These are phyloP conservation scores for Kodamaea restingae DNA, from an alignment of 805 yeast genomes.

Conservation along the genomic window DNA sequence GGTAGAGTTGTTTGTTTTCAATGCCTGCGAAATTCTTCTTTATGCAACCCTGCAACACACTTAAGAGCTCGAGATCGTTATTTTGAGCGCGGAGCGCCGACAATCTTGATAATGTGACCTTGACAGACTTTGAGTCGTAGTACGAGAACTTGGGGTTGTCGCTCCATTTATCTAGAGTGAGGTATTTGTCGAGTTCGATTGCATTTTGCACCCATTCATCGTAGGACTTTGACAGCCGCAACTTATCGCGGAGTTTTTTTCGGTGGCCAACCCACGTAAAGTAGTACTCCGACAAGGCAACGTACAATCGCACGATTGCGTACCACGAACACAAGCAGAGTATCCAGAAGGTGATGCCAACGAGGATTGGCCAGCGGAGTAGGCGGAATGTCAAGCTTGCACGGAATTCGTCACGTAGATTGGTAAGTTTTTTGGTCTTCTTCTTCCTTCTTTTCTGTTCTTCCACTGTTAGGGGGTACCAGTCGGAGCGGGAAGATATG, in stretches of 20 bases:
- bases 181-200: conserved; percentile 47
- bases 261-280: conserved; percentile 62
- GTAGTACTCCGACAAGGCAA: conserved; percentile 57
- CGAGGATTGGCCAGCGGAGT: conserved; percentile 63
- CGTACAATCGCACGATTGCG: conserved; percentile 51
- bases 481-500: conserved; percentile 23
- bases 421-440: neutral
- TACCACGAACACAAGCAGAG: conserved; percentile 46
- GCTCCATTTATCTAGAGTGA: conserved; percentile 65
- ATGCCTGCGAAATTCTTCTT: conserved; percentile 76
- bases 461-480: conserved; percentile 21
- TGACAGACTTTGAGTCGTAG: conserved; percentile 63
- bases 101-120: conserved; percentile 44
- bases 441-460: neutral
- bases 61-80: conserved; percentile 45
- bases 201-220: conserved; percentile 64
- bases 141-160: conserved; percentile 56
- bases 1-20: conserved; percentile 65
- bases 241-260: conserved; percentile 42
- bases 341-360: conserved; percentile 53
- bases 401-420: conserved; percentile 32
- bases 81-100: conserved; percentile 27
- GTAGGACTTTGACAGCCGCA: conserved; percentile 49
- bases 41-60: conserved; percentile 60
- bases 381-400: conserved; percentile 33